These are phyloP conservation scores for Rosa lucieae DNA, from an alignment of 306 rosid species.

Conservation along the genomic window DNA sequence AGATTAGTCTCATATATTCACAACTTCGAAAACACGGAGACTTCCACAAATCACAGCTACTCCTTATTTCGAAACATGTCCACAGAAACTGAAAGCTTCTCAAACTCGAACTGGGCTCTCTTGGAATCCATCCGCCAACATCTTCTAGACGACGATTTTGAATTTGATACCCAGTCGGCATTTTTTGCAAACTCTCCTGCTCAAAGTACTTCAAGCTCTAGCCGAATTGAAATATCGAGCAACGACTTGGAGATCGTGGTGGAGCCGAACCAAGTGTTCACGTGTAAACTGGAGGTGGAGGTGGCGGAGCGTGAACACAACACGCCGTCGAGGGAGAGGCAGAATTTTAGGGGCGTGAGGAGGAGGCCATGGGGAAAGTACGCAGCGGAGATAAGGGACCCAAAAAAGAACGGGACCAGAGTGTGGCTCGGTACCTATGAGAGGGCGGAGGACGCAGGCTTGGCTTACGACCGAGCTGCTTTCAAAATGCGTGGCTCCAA, in stretches of 20 bases:
- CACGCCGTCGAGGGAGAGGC: not conserved
- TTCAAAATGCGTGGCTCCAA: slow-evolving; percentile 51
- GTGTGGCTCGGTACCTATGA: slow-evolving; percentile 59
- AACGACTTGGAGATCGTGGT: not conserved
- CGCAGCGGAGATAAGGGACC: slow-evolving; percentile 48
- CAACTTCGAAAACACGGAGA: not conserved
- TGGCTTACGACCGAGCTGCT: slow-evolving; percentile 61
- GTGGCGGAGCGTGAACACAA: not conserved
- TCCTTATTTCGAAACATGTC: not conserved
- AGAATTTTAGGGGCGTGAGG: slow-evolving; percentile 41
- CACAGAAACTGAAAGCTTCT: not conserved
- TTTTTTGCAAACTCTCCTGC: not conserved
- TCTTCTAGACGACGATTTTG: slow-evolving; percentile 4
- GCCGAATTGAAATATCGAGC: not conserved
- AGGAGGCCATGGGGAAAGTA: slow-evolving; percentile 61
- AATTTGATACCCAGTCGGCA: not conserved
- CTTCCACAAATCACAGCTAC: not conserved
- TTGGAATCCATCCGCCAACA: slow-evolving; percentile 13
- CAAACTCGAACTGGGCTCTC: not conserved
- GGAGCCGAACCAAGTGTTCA: not conserved
- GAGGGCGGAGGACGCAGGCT: slow-evolving; percentile 46
- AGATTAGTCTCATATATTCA: not conserved
- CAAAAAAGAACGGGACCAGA: slow-evolving; percentile 39
- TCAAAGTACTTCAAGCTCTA: not conserved
- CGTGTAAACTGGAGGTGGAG: not conserved